Percentiles rank a stretch among this genome's conserved stretches.
Conservation (phyloP, 1,139 yeast species). For the Saccharomycopsis crataegensis region DNA sequence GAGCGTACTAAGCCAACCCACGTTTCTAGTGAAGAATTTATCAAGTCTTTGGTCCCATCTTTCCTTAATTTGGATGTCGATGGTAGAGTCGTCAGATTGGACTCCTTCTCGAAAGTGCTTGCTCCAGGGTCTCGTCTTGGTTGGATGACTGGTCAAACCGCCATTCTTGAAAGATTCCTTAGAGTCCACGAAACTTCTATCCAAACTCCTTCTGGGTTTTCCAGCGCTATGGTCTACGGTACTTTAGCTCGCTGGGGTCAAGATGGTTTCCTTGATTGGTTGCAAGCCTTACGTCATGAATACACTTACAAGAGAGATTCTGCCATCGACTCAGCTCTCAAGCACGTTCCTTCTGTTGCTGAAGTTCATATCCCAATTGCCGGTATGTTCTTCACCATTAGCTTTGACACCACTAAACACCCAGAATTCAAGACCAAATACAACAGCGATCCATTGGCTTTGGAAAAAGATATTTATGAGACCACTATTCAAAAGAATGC, state of each 20-base stretch:
- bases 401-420: slow-evolving; percentile 70
- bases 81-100: slow-evolving; percentile 78
- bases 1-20: slow-evolving; percentile 17
- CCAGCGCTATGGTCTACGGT: slow-evolving; percentile 59
- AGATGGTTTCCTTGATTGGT: slow-evolving; percentile 76
- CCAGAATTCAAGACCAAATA: slow-evolving; percentile 51
- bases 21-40: slow-evolving; percentile 44
- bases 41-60: slow-evolving; percentile 51
- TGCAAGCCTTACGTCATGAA: slow-evolving; percentile 72
- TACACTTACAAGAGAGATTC: slow-evolving; percentile 70
- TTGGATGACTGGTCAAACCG: slow-evolving; percentile 66
- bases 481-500: slow-evolving; percentile 58
- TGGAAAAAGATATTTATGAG: slow-evolving; percentile 62
- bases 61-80: slow-evolving; percentile 63
- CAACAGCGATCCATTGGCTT: slow-evolving; percentile 45
- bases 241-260: slow-evolving; percentile 65
- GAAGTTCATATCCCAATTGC: slow-evolving; percentile 59
- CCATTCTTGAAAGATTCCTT: slow-evolving; percentile 36
- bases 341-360: slow-evolving; percentile 34
- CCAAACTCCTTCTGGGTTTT: slow-evolving; percentile 46
- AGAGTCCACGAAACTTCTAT: slow-evolving; percentile 39
- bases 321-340: slow-evolving; percentile 44
- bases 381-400: slow-evolving; percentile 87
- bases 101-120: slow-evolving; percentile 76
- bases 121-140: slow-evolving; percentile 87